Conservation (phyloP, 768 basidiomycete species). For the Mycena capillaripes region DNA sequence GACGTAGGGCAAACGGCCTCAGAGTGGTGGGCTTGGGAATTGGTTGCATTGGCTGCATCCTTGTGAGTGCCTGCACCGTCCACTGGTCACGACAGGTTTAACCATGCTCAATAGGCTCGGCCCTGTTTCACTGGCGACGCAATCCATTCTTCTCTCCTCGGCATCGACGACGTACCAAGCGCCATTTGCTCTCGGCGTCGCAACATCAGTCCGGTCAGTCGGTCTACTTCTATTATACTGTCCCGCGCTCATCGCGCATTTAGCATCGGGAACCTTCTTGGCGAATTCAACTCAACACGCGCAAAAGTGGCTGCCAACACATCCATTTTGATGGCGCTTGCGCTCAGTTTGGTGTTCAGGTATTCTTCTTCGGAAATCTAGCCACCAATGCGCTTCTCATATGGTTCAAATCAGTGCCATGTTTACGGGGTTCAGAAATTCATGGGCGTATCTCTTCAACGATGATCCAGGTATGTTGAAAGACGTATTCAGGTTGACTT, state of each 20-base stretch:
- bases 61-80: slow-evolving; percentile 47
- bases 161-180: slow-evolving; percentile 85
- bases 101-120: slow-evolving; percentile 67
- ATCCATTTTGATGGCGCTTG: slow-evolving; percentile 74
- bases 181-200: slow-evolving; percentile 86
- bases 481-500: neutral
- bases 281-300: slow-evolving; percentile 80
- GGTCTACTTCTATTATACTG: neutral
- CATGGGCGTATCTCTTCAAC: slow-evolving; percentile 85
- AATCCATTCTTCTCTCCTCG: slow-evolving; percentile 87
- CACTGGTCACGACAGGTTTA: neutral
- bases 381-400: slow-evolving; percentile 2
- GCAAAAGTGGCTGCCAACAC: slow-evolving; percentile 78
- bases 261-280: slow-evolving; percentile 91
- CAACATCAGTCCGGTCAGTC: slow-evolving; percentile 84
- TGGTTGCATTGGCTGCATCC: slow-evolving; percentile 72
- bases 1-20: slow-evolving; percentile 78
- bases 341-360: slow-evolving; percentile 79
- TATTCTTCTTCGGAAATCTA: slow-evolving; percentile 39
- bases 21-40: slow-evolving; percentile 99
- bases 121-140: slow-evolving; percentile 85
- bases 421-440: slow-evolving; percentile 72
- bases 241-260: neutral
- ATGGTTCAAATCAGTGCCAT: slow-evolving; percentile 53
- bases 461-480: slow-evolving; percentile 64